These are phyloP conservation scores for Globisporangium nagaii DNA, from an alignment of 352 stramenopile species.

Conservation along the genomic window DNA sequence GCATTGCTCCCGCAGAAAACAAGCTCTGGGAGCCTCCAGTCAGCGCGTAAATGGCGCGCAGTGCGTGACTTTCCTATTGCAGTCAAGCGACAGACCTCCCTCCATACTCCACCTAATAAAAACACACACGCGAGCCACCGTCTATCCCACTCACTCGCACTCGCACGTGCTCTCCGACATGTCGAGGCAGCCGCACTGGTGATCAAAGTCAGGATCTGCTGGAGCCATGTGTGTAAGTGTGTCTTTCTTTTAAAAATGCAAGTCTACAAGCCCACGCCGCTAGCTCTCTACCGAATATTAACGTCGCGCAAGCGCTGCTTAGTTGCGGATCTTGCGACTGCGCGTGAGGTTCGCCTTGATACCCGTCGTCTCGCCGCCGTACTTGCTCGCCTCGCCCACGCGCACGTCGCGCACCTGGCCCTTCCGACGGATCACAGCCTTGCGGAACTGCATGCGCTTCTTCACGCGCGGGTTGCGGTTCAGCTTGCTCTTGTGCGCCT, in stretches of 20 bases:
- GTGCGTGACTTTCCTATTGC: conserved; percentile 5
- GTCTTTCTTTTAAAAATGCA: conserved; percentile 10
- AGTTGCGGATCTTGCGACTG: conserved; percentile 89
- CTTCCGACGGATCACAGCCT: conserved; percentile 96
- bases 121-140: no score
- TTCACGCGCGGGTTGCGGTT: conserved; percentile 99
- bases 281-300: conserved; percentile 9
- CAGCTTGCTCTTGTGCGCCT: conserved; percentile 97
- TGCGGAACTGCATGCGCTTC: conserved; percentile 97
- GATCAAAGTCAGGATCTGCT: no score
- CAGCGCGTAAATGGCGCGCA: conserved; percentile 23
- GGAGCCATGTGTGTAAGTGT: conserved; percentile 1
- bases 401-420: conserved; percentile 94
- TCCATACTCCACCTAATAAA: conserved; percentile 15
- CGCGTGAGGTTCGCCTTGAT: conserved; percentile 87
- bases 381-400: conserved; percentile 79
- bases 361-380: conserved; percentile 86
- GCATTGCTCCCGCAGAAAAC: conserved; percentile 38
- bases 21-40: conserved; percentile 83
- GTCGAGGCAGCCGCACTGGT: no score
- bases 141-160: no score
- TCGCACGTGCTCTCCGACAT: no score
- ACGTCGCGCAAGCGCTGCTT: conserved; percentile 10
- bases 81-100: background rate
- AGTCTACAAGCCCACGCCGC: conserved; percentile 10